Evolutionary conservation across 176 grass and related monocot species (phyloP), one percentile per base, ranked within the genome.

Genomic region (Triticum timopheevii): DNA sequence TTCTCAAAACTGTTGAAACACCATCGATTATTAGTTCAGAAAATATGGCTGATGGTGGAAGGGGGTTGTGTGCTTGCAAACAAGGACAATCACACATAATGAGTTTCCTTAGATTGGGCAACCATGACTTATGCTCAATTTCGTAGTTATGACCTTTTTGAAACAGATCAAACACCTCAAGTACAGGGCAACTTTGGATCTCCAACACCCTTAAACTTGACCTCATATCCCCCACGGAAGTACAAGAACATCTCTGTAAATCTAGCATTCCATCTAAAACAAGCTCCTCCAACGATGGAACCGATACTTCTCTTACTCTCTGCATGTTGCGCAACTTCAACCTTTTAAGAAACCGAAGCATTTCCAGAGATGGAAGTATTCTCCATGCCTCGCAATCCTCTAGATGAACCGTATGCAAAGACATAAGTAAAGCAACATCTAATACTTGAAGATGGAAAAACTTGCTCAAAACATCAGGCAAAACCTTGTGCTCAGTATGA

Each of bases 211-310:
- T 85, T 50, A 88, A 38, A 10, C 11, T 28, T 8, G 44, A 80
- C 65, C 61, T 76, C 65, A 58, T 59, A 6, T 62, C 39, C 30
- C 24, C 13, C 20, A 52, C 1, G 0, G 69, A 78, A 66, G 19
- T 73, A 27, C 86, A 50, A 0, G 49, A 79, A 19, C 81, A 88
- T 75, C 2, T 82, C 3, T 77, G 15, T 11, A 91, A 25, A 1
- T 70, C 15, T 34, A 7, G 31, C 76, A 85, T 63, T 10, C 71
- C 0, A 44, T 19, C 7, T 35, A 91, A 7, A 77, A 80, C 10
- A 0, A 91, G 61, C 81, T 76, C 31, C 35, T 82, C 76, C 33
- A 88, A 31, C 4, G 76, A 44, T 8, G 65, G 86, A 82, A 91
- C 16, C 5, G 5, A 61, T 4, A 91, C 1, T 16, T 76, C 52